A percentile compares a stretch with the other conserved stretches of the same genome.
Conservation (phyloP, 2,329 filamentous ascomycete genomes). For the Aspergillus floridensis region DNA sequence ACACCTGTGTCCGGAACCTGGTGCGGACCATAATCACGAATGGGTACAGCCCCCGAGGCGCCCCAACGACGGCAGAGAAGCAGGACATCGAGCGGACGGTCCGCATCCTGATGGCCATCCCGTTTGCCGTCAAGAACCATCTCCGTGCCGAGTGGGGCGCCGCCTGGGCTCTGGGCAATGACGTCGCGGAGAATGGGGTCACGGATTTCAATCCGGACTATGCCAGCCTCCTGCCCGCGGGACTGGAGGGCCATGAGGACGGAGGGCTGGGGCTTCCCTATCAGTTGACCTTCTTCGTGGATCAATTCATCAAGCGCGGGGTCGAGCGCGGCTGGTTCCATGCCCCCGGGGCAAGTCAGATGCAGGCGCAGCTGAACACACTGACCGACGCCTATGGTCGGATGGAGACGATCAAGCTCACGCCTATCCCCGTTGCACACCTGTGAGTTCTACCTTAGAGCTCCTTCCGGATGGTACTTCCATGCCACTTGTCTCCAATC, state of each 20-base stretch:
- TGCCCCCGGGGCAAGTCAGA: constrained; percentile 56
- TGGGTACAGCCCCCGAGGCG: constrained; percentile 35
- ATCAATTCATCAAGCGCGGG: constrained; percentile 58
- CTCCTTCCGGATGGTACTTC: background rate
- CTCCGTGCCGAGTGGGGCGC: constrained; percentile 62
- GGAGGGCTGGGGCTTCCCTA: constrained; percentile 59
- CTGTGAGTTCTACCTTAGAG: constrained; percentile 35
- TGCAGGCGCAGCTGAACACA: constrained; percentile 57
- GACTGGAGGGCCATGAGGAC: constrained; percentile 55
- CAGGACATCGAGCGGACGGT: constrained; percentile 59
- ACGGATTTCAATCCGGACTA: constrained; percentile 48
- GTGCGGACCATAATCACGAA: constrained; percentile 56
- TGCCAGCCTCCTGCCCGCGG: constrained; percentile 49
- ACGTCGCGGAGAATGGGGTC: constrained; percentile 28
- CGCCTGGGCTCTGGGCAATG: constrained; percentile 37
- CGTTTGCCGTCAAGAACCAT: constrained; percentile 64
- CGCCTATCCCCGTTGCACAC: constrained; percentile 63
- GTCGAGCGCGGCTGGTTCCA: constrained; percentile 59
- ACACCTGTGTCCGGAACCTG: constrained; percentile 60
- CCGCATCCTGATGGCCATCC: constrained; percentile 58
- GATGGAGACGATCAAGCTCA: constrained; percentile 66
- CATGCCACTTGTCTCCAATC: too few relatives aligned
- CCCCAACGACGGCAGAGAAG: constrained; percentile 44
- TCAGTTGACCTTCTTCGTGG: constrained; percentile 60
- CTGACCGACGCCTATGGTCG: constrained; percentile 59